Evolutionary conservation across 2,329 filamentous ascomycete species (phyloP).

Genomic region (Mollisiaceae sp.): DNA sequence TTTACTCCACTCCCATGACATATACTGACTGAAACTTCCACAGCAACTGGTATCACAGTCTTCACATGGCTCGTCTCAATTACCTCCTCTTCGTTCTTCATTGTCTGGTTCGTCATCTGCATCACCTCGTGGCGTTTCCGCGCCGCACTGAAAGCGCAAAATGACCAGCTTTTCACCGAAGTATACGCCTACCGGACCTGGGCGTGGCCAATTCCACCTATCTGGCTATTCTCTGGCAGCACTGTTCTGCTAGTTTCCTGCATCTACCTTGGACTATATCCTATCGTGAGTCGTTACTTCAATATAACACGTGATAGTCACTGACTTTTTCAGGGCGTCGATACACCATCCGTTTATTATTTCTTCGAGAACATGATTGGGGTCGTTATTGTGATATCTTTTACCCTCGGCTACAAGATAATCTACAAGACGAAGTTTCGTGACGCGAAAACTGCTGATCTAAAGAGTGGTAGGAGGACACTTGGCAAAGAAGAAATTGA

Average conservation of each 20-base stretch:
- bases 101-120: constrained; percentile 62
- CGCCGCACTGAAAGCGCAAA: constrained; percentile 56
- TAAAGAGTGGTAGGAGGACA: constrained; percentile 25
- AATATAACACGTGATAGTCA: not conserved
- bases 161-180: constrained; percentile 23
- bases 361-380: constrained; percentile 29
- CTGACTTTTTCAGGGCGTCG: constrained; percentile 9
- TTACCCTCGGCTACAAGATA: constrained; percentile 19
- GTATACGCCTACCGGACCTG: constrained; percentile 20
- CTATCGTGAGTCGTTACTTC: constrained; percentile 10
- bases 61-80: constrained; percentile 29
- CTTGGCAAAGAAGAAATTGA: constrained; percentile 19
- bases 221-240: constrained; percentile 18
- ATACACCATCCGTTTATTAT: constrained; percentile 19
- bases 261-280: constrained; percentile 18
- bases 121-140: constrained; percentile 68
- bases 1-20: not conserved
- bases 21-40: not conserved
- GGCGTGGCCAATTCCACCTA: constrained; percentile 20
- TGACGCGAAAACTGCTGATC: constrained; percentile 21
- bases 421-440: constrained; percentile 20
- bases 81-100: constrained; percentile 21
- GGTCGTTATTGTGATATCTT: constrained; percentile 17
- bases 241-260: constrained; percentile 15
- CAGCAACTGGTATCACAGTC: constrained; percentile 21